Evolutionary conservation across 805 yeast genomes (phyloP).

Genomic region (Myxozyma monticola): DNA sequence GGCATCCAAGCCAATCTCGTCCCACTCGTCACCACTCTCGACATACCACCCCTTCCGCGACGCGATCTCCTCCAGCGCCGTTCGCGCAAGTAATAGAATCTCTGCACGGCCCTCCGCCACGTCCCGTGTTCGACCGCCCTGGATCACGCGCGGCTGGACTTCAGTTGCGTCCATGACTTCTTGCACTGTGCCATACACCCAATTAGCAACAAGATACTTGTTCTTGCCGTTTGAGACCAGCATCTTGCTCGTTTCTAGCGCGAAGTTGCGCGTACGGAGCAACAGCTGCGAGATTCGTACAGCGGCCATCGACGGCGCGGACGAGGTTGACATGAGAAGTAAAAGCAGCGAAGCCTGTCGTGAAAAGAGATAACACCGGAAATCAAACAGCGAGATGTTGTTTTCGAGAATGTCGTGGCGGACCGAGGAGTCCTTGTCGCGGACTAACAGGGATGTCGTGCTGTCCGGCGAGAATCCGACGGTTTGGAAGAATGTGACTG

Average conservation of each 20-base stretch:
- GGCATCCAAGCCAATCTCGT: slow-evolving; percentile 21
- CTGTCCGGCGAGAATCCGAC: slow-evolving; percentile 35
- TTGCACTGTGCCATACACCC: slow-evolving; percentile 45
- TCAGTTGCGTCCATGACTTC: slow-evolving; percentile 42
- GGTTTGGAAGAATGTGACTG: slow-evolving; percentile 37
- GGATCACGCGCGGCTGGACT: slow-evolving; percentile 33
- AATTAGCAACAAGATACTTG: slow-evolving; percentile 34
- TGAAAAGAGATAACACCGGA: slow-evolving; percentile 41
- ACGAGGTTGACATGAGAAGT: slow-evolving; percentile 34
- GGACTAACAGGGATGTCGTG: slow-evolving; percentile 26
- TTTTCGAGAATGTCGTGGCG: slow-evolving; percentile 38
- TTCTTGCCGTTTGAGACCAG: slow-evolving; percentile 32
- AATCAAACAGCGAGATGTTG: slow-evolving; percentile 43
- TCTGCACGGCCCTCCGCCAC: slow-evolving; percentile 46
- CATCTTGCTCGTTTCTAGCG: slow-evolving; percentile 43
- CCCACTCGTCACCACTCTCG: not conserved
- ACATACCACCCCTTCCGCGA: slow-evolving; percentile 25
- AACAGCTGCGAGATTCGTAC: slow-evolving; percentile 39
- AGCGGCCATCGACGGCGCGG: slow-evolving; percentile 37
- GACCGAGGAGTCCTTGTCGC: slow-evolving; percentile 30
- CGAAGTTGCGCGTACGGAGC: slow-evolving; percentile 40
- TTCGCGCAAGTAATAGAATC: slow-evolving; percentile 43
- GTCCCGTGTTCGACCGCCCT: slow-evolving; percentile 38
- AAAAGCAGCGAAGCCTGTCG: slow-evolving; percentile 41
- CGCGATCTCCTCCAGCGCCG: slow-evolving; percentile 39